Evolutionary conservation across 2,329 filamentous ascomycete species (phyloP).

Genomic region (Paraphaeosphaeria sporulosa): DNA sequence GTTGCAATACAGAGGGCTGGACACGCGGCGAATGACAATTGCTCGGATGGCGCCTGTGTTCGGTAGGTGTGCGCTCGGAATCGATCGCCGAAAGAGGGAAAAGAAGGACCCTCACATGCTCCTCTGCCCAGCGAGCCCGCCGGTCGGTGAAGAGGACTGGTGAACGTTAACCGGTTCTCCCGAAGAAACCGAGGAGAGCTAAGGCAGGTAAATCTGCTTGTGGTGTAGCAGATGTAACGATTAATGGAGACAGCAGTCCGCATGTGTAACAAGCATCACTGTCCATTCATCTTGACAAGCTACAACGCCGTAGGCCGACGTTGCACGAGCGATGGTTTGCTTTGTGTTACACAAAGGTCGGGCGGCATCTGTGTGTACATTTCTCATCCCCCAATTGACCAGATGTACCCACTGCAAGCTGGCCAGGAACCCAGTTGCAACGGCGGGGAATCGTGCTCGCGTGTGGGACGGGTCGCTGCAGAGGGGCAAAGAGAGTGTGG

Average conservation of each 20-base stretch:
- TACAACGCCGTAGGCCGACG: conserved; percentile 26
- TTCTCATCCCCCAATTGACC: background rate
- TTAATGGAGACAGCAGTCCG: conserved; percentile 35
- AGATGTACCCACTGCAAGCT: background rate
- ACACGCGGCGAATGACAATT: conserved; percentile 15
- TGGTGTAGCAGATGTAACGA: conserved; percentile 47
- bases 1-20: conserved; percentile 14
- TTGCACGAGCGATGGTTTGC: conserved; percentile 28
- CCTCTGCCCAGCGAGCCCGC: background rate
- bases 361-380: background rate
- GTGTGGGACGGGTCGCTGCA: conserved; percentile 18
- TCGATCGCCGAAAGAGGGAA: conserved; percentile 12
- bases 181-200: conserved; percentile 19
- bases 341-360: conserved; percentile 13
- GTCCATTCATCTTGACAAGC: conserved; percentile 26
- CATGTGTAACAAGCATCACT: conserved; percentile 33
- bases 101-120: conserved; percentile 14
- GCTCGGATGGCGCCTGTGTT: conserved; percentile 13
- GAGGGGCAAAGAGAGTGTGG: conserved; percentile 14
- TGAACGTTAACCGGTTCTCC: conserved; percentile 14
- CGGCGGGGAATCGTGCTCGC: conserved; percentile 2
- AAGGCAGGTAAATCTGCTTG: conserved; percentile 36
- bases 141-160: conserved; percentile 3
- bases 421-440: background rate
- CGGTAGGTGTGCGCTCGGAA: conserved; percentile 6